Percentiles rank a stretch among this genome's conserved stretches.
Evolutionary conservation across 2,329 filamentous ascomycete genomes (phyloP).

Genomic region (Colletotrichum navitas): DNA sequence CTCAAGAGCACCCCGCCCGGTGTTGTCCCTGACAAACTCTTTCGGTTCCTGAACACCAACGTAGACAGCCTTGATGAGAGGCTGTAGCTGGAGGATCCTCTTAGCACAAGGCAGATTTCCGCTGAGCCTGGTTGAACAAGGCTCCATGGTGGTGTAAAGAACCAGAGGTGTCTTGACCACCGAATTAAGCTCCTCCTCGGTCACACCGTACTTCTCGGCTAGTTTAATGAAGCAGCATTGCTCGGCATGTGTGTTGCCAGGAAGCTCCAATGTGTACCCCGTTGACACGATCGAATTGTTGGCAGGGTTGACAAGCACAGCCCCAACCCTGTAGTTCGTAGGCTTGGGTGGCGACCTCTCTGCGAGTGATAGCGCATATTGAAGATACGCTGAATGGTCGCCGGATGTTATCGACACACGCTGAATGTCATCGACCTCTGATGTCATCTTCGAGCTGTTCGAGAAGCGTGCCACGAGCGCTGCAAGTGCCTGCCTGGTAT

Average conservation of each 20-base stretch:
- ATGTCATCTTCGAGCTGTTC: slow-evolving; percentile 31
- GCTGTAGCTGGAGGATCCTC: slow-evolving; percentile 74
- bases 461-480: not conserved
- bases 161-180: slow-evolving; percentile 64
- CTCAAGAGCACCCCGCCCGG: slow-evolving; percentile 77
- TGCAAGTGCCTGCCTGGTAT: not conserved
- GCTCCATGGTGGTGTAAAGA: slow-evolving; percentile 95
- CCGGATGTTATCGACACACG: slow-evolving; percentile 48
- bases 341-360: slow-evolving; percentile 85
- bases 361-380: slow-evolving; percentile 80
- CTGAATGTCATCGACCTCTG: slow-evolving; percentile 17
- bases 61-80: slow-evolving; percentile 81
- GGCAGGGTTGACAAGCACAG: slow-evolving; percentile 77
- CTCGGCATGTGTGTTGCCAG: slow-evolving; percentile 96
- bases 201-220: slow-evolving; percentile 58
- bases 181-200: slow-evolving; percentile 67
- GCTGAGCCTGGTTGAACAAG: slow-evolving; percentile 79
- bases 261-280: slow-evolving; percentile 90
- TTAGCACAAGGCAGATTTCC: slow-evolving; percentile 84
- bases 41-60: slow-evolving; percentile 91
- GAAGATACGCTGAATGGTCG: slow-evolving; percentile 69
- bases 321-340: slow-evolving; percentile 94
- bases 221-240: slow-evolving; percentile 90
- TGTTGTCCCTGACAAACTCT: slow-evolving; percentile 88
- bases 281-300: slow-evolving; percentile 76